Conservation (phyloP, 2,329 filamentous ascomycete genomes). For the Pestalotiopsis sp. region DNA sequence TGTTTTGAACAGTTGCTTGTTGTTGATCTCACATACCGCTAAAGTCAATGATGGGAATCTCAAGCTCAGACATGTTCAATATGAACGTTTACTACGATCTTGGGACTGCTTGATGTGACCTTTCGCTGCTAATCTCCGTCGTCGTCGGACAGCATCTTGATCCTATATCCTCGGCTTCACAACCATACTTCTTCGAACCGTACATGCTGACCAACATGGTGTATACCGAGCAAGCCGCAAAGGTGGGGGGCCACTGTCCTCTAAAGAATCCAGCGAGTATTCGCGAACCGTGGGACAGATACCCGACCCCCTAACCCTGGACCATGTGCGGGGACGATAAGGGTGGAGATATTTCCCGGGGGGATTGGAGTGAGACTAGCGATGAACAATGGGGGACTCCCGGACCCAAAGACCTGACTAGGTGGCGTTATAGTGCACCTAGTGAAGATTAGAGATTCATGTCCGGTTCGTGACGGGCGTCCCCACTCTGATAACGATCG, state of each 20-base stretch:
- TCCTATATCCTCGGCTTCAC: neutral
- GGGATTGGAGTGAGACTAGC: neutral
- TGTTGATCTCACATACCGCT: slow-evolving; percentile 22
- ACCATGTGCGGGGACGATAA: neutral
- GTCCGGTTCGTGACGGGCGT: neutral
- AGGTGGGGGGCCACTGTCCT: neutral
- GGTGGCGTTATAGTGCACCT: neutral
- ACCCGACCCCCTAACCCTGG: neutral
- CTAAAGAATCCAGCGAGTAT: neutral
- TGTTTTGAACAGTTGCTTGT: neutral
- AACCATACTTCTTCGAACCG: neutral
- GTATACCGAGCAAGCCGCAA: neutral
- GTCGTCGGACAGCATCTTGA: slow-evolving; percentile 1
- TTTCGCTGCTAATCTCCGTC: neutral
- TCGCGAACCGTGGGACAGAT: neutral
- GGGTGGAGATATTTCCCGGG: neutral
- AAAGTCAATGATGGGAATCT: slow-evolving; percentile 33
- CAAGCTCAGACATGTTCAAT: slow-evolving; percentile 12
- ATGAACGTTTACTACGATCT: neutral
- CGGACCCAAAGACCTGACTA: neutral
- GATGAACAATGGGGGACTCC: neutral
- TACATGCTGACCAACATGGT: neutral
- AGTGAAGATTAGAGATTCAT: neutral
- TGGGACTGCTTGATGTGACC: neutral
- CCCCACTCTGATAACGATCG: neutral